These are phyloP conservation scores for Amesomyces nigricolor DNA, from an alignment of 2,329 filamentous ascomycete species.

Conservation along the genomic window DNA sequence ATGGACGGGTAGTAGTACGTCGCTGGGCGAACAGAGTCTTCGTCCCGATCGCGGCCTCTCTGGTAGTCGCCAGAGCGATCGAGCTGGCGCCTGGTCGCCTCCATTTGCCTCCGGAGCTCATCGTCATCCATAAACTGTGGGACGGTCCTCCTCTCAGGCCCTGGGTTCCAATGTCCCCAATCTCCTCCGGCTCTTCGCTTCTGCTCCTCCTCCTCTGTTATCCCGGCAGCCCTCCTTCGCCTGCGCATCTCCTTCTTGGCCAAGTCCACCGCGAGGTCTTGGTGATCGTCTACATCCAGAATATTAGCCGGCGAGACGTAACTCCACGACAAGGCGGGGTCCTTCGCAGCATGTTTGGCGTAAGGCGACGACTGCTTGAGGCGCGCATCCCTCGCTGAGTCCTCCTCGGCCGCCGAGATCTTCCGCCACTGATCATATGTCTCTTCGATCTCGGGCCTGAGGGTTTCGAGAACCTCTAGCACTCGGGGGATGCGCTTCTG, in stretches of 20 bases:
- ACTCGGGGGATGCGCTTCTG: conserved; percentile 50
- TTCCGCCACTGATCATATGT: conserved; percentile 64
- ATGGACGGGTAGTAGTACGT: conserved; percentile 55
- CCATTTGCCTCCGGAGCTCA: conserved; percentile 47
- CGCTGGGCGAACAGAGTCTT: conserved; percentile 25
- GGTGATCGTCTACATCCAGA: conserved; percentile 64
- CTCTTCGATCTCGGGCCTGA: conserved; percentile 72
- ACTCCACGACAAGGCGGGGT: conserved; percentile 52
- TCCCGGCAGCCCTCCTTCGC: conserved; percentile 56
- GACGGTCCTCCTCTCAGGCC: neutral
- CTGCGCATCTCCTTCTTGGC: conserved; percentile 67
- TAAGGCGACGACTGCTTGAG: conserved; percentile 33
- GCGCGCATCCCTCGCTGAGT: conserved; percentile 20
- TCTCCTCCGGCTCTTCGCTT: conserved; percentile 43
- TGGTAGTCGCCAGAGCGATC: conserved; percentile 33
- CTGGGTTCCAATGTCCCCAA: conserved; percentile 39
- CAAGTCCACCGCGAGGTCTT: conserved; percentile 69
- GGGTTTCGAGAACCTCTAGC: conserved; percentile 64
- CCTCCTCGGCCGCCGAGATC: conserved; percentile 39
- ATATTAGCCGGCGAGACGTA: conserved; percentile 44
- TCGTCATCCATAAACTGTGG: conserved; percentile 35
- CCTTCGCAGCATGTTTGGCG: conserved; percentile 46
- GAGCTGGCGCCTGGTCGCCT: conserved; percentile 44
- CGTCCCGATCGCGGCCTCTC: conserved; percentile 16
- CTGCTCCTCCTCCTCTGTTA: conserved; percentile 52